Base-by-base conservation (phyloP, 2,329 filamentous ascomycete genomes). In the Fusarium equiseti region DNA sequence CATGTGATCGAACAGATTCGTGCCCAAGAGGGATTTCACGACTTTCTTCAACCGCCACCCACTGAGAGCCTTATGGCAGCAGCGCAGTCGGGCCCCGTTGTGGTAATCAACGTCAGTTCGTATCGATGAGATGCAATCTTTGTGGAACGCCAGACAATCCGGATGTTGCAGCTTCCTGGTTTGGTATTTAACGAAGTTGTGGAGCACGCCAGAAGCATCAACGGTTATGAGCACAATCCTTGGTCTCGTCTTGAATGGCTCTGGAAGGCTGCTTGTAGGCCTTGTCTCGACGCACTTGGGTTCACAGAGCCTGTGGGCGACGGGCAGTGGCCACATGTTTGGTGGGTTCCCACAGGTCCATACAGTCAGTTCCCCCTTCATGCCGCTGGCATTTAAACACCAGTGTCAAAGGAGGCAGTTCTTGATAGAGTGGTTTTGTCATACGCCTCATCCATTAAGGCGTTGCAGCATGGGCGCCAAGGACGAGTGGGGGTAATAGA, bases 211-310 rank as follows among this genome's bases (percentile, higher is more conserved):
- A 11, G 3, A 8, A 11, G 27, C 8, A n/a, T 20, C 5, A 1
- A 0, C n/a, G 0, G 0, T 9, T 13, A 0, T 0, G 22, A 43
- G 5, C n/a, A 15, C 5, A 0, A 8, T 2, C n/a, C 20, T 22
- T 20, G 20, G 40, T 5, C 0, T 0, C 10, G 16, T 6, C 24
- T 46, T 3, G 24, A 12, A 46, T 27, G 44, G 44, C 44, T 46
- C 4, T 46, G 44, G 44, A 10, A 8, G 2, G 11, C 4, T n/a
- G 1, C 18, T 3, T 46, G 40, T 4, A 0, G 2, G 8, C 40
- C 24, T 4, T 46, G 40, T n/a, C 22, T 46, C 7, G 24, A 46
- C 2, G 44, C 22, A 16, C 44, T 46, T 1, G 44, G 24, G 4
- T 27, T 26, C 3, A 5, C 0, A 3, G 5, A 18, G 0, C 44